These are phyloP conservation scores for Neotropicomus parvogracilis DNA, from an alignment of 1,284 basidiomycete species.

Conservation along the genomic window DNA sequence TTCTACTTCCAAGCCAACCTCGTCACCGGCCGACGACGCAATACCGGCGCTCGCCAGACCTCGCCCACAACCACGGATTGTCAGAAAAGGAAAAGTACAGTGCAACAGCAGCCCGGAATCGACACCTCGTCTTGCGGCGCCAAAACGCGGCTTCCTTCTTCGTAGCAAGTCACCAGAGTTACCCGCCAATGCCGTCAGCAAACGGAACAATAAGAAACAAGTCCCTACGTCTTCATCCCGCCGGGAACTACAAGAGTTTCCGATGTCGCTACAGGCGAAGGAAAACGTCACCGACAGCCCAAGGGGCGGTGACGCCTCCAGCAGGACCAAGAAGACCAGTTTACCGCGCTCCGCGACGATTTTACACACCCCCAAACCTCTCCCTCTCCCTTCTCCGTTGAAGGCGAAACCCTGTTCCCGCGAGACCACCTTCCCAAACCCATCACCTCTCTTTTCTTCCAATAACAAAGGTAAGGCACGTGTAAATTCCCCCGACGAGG, in stretches of 20 bases:
- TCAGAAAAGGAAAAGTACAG: constrained; percentile 4
- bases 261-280: constrained; percentile 23
- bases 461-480: constrained; percentile 23
- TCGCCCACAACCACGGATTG: constrained; percentile 11
- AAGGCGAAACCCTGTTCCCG: constrained; percentile 8
- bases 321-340: constrained; percentile 12
- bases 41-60: constrained; percentile 2
- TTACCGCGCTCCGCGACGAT: constrained; percentile 11
- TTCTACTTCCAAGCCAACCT: constrained; percentile 5
- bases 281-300: constrained; percentile 21
- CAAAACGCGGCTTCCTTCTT: constrained; percentile 4
- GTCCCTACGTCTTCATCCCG: constrained; percentile 1
- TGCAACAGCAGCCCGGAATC: constrained; percentile 14
- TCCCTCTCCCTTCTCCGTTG: constrained; percentile 27
- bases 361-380: background rate
- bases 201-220: constrained; percentile 11
- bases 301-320: constrained; percentile 14
- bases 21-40: background rate
- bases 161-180: constrained; percentile 9
- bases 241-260: constrained; percentile 26
- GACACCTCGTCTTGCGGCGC: constrained; percentile 17
- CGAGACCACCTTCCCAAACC: constrained; percentile 21
- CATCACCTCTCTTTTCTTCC: constrained; percentile 25
- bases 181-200: background rate
- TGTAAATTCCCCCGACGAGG: constrained; percentile 7